These are phyloP conservation scores for Globisporangium ultimum DNA, from an alignment of 352 stramenopile genomes.

Conservation along the genomic window DNA sequence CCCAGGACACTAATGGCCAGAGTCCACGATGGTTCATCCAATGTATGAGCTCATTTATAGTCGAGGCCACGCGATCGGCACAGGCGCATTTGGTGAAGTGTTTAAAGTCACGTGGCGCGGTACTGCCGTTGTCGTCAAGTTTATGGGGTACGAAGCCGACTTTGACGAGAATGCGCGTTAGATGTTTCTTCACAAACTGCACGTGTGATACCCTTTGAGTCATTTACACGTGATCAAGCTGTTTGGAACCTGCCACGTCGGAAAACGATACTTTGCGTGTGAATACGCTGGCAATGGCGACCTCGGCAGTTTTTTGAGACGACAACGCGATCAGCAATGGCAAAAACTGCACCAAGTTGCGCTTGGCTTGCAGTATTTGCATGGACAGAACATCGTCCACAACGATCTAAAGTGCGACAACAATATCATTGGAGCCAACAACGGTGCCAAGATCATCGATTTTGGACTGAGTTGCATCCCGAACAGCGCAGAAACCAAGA, in stretches of 20 bases:
- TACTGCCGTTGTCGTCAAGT: too few relatives aligned
- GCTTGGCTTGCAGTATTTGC: conserved; percentile 31
- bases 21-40: too few relatives aligned
- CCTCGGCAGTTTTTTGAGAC: neutral
- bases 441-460: conserved; percentile 15
- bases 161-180: too few relatives aligned
- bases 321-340: neutral
- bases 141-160: too few relatives aligned
- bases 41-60: too few relatives aligned
- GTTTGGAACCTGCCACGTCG: conserved; percentile 20
- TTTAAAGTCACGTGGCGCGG: too few relatives aligned
- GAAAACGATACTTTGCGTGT: conserved; percentile 11
- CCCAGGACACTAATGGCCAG: too few relatives aligned
- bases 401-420: too few relatives aligned
- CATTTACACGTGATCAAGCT: conserved; percentile 18
- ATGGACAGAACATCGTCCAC: neutral
- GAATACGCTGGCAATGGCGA: conserved; percentile 5
- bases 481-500: neutral
- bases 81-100: too few relatives aligned
- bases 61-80: too few relatives aligned
- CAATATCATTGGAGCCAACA: conserved; percentile 30
- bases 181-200: conserved; percentile 12
- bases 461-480: conserved; percentile 19
- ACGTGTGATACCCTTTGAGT: conserved; percentile 13
- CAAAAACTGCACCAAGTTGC: conserved; percentile 4